These are phyloP conservation scores for Arthrobotrys pseudoclavata DNA, from an alignment of 2,329 filamentous ascomycete genomes.

Conservation along the genomic window DNA sequence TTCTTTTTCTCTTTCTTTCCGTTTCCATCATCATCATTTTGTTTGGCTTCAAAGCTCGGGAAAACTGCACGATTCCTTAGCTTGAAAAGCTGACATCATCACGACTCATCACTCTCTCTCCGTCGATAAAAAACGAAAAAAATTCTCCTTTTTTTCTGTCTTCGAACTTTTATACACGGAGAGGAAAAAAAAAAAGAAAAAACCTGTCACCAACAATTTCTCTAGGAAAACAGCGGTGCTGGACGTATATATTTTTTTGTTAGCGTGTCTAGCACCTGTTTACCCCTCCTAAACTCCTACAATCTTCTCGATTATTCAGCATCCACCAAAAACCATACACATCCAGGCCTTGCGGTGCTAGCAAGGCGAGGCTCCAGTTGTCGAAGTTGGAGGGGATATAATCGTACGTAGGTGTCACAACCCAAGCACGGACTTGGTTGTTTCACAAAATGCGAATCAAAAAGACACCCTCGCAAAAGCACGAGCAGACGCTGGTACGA, in stretches of 20 bases:
- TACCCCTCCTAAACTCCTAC: conserved; percentile 9
- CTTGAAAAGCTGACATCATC: conserved; percentile 40
- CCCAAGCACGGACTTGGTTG: conserved; percentile 58
- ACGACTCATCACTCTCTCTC: background rate
- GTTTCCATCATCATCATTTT: conserved; percentile 28
- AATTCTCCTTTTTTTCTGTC: conserved; percentile 26
- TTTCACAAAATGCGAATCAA: conserved; percentile 69
- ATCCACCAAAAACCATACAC: background rate
- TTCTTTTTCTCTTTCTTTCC: conserved; percentile 17
- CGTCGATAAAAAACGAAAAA: conserved; percentile 24
- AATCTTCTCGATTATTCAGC: conserved; percentile 17
- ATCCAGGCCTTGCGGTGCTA: conserved; percentile 22
- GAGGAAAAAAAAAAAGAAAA: background rate
- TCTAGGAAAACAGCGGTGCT: conserved; percentile 46
- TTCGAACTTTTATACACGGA: conserved; percentile 14
- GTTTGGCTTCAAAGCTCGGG: conserved; percentile 36
- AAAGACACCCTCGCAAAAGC: conserved; percentile 71
- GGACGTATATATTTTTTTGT: conserved; percentile 53
- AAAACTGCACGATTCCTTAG: conserved; percentile 42
- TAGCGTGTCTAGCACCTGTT: conserved; percentile 9
- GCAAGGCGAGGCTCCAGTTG: conserved; percentile 48
- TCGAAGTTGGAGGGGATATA: conserved; percentile 58
- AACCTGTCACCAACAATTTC: conserved; percentile 2
- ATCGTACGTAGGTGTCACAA: conserved; percentile 50
- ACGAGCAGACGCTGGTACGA: conserved; percentile 70